phyloP scores from a whole-genome alignment of 2,329 filamentous ascomycete species.

The Clathrospora elynae region DNA sequence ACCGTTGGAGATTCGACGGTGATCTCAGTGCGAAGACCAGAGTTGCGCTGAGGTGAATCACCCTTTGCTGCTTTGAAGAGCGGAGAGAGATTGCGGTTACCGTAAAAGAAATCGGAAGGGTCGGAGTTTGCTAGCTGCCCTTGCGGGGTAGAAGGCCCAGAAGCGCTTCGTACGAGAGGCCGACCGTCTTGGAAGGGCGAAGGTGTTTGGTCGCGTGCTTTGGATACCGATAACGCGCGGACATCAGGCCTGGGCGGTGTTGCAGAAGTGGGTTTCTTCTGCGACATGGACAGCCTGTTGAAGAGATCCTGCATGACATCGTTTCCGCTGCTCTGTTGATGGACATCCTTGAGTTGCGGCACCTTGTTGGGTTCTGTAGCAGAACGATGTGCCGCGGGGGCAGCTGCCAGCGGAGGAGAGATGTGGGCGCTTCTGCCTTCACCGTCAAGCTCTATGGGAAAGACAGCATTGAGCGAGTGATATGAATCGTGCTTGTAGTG shows the following conservation, averaged over 20 bases:
- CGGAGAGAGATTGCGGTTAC: constrained; percentile 56
- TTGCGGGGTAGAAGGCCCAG: constrained; percentile 43
- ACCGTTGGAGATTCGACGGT: constrained; percentile 40
- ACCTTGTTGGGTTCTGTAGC: constrained; percentile 40
- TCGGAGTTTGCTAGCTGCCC: constrained; percentile 36
- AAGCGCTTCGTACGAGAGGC: constrained; percentile 38
- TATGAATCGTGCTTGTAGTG: constrained; percentile 53
- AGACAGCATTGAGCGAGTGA: constrained; percentile 61
- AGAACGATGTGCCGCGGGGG: constrained; percentile 35
- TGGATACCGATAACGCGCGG: constrained; percentile 29
- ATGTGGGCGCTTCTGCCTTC: constrained; percentile 24
- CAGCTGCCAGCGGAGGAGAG: constrained; percentile 32
- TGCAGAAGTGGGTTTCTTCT: constrained; percentile 30
- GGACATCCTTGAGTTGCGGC: constrained; percentile 27
- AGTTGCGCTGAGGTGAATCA: constrained; percentile 51
- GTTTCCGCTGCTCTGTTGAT: constrained; percentile 51
- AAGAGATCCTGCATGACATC: constrained; percentile 54
- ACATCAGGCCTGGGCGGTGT: constrained; percentile 33
- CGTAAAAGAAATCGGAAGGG: constrained; percentile 43
- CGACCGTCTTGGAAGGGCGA: constrained; percentile 48
- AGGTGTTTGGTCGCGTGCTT: constrained; percentile 42
- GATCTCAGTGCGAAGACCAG: constrained; percentile 52
- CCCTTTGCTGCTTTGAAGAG: constrained; percentile 55
- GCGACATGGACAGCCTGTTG: constrained; percentile 45
- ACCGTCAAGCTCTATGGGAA: constrained; percentile 69